Evolutionary conservation across 352 stramenopile genomes (phyloP).

Genomic region (Blastocystis sp.): DNA sequence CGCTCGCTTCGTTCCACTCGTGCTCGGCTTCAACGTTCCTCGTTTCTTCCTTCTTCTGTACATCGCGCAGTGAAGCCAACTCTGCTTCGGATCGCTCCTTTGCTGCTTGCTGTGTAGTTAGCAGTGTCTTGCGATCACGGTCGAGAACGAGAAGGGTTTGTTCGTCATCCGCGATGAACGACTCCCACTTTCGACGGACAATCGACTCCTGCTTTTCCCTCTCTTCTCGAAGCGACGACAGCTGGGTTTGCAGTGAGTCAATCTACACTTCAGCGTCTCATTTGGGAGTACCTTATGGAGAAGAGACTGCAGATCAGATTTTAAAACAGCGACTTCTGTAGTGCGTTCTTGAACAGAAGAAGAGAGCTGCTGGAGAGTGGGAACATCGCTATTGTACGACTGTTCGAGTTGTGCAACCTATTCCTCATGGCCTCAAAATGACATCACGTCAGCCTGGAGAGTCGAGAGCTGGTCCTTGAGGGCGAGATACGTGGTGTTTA

Average conservation of each 20-base stretch:
- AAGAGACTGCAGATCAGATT: neutral
- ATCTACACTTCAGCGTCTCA: conserved; percentile 67
- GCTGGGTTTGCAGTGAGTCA: conserved; percentile 75
- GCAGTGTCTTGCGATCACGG: neutral
- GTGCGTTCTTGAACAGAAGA: neutral
- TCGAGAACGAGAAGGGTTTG: neutral
- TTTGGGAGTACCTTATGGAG: conserved; percentile 61
- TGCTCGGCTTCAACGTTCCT: neutral
- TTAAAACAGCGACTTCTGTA: neutral
- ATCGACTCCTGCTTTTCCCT: conserved; percentile 69
- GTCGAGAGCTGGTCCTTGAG: conserved; percentile 70
- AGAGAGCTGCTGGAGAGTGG: neutral
- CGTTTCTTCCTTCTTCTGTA: neutral
- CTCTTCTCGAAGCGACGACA: conserved; percentile 75
- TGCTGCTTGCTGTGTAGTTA: neutral
- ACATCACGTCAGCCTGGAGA: conserved; percentile 64
- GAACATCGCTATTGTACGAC: neutral
- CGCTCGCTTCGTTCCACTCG: neutral
- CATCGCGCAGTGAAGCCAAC: neutral
- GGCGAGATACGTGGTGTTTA: conserved; percentile 73
- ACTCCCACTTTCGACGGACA: conserved; percentile 65
- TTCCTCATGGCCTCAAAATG: neutral
- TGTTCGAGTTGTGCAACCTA: neutral
- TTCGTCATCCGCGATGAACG: neutral
- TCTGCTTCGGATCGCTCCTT: neutral